These are phyloP conservation scores for Kuraishia piskuri DNA, from an alignment of 805 yeast species.

Conservation along the genomic window DNA sequence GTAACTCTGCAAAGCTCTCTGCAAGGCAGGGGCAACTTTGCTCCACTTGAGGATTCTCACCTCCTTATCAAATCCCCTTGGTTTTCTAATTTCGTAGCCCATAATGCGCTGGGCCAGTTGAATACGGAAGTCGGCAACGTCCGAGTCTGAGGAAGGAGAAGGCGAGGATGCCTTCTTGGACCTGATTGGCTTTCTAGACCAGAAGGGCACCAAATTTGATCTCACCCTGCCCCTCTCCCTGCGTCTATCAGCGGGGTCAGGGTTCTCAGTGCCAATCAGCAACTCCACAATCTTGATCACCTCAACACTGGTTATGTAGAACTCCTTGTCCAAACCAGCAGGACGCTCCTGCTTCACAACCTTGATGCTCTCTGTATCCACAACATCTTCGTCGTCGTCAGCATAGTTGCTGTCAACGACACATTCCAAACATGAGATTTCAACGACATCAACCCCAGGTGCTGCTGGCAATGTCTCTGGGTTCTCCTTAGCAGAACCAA, in stretches of 20 bases:
- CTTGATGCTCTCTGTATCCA: slow-evolving; percentile 2
- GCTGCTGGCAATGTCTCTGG: slow-evolving; percentile 30
- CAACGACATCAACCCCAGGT: slow-evolving; percentile 40
- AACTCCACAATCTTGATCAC: slow-evolving; percentile 58
- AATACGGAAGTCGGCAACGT: slow-evolving; percentile 26
- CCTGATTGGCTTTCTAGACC: slow-evolving; percentile 53
- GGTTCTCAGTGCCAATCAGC: slow-evolving; percentile 40
- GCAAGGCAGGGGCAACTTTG: slow-evolving; percentile 48
- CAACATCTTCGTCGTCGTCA: slow-evolving; percentile 18
- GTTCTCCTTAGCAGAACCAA: slow-evolving; percentile 41
- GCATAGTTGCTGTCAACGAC: slow-evolving; percentile 19
- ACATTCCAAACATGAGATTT: slow-evolving; percentile 53
- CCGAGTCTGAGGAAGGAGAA: neutral
- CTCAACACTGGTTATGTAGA: slow-evolving; percentile 58
- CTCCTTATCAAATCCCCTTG: slow-evolving; percentile 63
- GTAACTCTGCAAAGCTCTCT: slow-evolving; percentile 57
- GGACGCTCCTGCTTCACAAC: neutral
- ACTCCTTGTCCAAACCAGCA: slow-evolving; percentile 12
- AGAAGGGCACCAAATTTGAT: slow-evolving; percentile 57
- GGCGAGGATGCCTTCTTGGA: slow-evolving; percentile 24
- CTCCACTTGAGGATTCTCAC: slow-evolving; percentile 57
- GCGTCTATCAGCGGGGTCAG: slow-evolving; percentile 42
- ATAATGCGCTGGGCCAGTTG: slow-evolving; percentile 59
- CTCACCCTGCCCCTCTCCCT: slow-evolving; percentile 60
- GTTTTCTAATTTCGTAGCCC: slow-evolving; percentile 54